A percentile compares a stretch with the other conserved stretches of the same genome.
These are phyloP conservation scores for Rhizoctonia solani DNA, from an alignment of 1,284 basidiomycete genomes.

Conservation along the genomic window DNA sequence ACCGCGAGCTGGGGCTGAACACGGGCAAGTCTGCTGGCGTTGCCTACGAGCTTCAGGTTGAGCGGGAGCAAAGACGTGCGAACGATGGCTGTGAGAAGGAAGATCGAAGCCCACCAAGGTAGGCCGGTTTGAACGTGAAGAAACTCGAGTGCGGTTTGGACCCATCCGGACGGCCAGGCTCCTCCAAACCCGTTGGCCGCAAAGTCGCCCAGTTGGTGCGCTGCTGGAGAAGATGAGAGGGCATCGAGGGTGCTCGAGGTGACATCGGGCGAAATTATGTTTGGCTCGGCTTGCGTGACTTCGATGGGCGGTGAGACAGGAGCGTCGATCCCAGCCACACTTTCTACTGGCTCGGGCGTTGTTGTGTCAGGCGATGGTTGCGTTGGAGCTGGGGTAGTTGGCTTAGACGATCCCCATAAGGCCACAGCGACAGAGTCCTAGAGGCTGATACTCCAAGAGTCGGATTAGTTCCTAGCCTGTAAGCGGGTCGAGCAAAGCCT, in stretches of 20 bases:
- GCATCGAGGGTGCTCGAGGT: conserved; percentile 1
- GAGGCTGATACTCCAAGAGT: neutral
- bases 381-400: neutral
- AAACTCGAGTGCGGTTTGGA: conserved; percentile 66
- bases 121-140: conserved; percentile 74
- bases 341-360: neutral
- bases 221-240: conserved; percentile 4
- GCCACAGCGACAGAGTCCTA: conserved; percentile 17
- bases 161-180: conserved; percentile 67
- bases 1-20: conserved; percentile 63
- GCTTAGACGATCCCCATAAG: conserved; percentile 30
- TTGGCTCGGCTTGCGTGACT: conserved; percentile 18
- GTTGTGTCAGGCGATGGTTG: neutral
- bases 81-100: conserved; percentile 70
- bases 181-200: conserved; percentile 71
- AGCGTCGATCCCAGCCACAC: neutral
- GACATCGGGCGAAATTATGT: neutral
- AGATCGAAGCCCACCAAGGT: conserved; percentile 87
- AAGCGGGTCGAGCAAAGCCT: neutral
- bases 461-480: neutral
- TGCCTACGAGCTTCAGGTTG: conserved; percentile 65
- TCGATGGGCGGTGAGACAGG: neutral
- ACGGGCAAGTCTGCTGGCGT: conserved; percentile 69
- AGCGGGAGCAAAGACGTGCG: conserved; percentile 73
- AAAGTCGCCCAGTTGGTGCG: conserved; percentile 62